Evolutionary conservation across 2,329 filamentous ascomycete genomes (phyloP), one percentile per base, ranked within the genome.

Genomic region (Calonectria hawksworthii): DNA sequence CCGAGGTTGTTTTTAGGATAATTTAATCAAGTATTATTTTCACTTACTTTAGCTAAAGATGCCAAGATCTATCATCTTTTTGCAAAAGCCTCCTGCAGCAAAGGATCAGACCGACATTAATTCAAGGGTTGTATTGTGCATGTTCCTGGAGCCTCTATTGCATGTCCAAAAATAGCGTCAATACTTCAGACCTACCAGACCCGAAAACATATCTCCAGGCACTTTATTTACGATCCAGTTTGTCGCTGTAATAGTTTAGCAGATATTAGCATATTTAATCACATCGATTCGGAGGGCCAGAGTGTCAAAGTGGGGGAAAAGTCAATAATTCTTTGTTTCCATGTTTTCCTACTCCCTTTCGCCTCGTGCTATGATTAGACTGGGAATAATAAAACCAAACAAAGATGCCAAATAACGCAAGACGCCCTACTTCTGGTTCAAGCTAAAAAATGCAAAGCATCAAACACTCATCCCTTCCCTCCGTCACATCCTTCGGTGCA

Each of bases 321-420:
- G 44, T 52, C 77, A 81, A 61, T 70, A 59, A 68, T 79, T 80
- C 74, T 76, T 76, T 79, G 75, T 77, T 63, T 81, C 76, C 72
- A 79, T 79, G 75, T 78, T 79, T 81, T 80, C 80, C 80, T 83
- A 81, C 83, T 84, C 82, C 83, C 79, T 75, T 84, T 84, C 83
- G 83, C 83, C 83, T 80, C 78, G 79, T 82, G 82, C 82, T 83
- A 83, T 83, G 79, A 80, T 79, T 74, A 76, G 78, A 79, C 73
- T 76, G 76, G 79, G 76, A 77, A 81, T 79, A 79, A 80, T 75
- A 79, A 78, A 78, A 75, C 72, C 74, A 78, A 78, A 77, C 70
- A 78, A 78, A 78, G 70, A 75, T 72, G 73, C 72, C 74, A 73
- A 70, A 70, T 74, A 77, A 75, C 73, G 76, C 77, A 68, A 73